A percentile compares a stretch with the other conserved stretches of the same genome.
Conservation (phyloP, 2,329 filamentous ascomycete genomes). For the Neospermospora avenae region DNA sequence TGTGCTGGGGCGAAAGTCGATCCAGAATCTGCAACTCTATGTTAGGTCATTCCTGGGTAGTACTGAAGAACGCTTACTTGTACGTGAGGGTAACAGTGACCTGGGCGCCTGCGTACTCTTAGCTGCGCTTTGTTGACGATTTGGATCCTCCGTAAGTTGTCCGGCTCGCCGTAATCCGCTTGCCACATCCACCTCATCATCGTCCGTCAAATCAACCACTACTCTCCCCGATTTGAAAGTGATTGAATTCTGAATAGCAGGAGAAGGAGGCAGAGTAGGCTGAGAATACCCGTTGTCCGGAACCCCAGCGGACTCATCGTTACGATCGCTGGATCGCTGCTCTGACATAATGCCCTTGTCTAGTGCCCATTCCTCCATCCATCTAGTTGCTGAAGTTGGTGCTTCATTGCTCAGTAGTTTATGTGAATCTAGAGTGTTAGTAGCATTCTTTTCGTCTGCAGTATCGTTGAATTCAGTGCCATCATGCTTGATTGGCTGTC, state of each 20-base stretch:
- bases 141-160: not conserved
- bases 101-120: not conserved
- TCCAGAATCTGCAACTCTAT: not conserved
- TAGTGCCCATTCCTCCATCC: not conserved
- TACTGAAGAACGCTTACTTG: not conserved
- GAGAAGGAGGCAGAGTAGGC: not conserved
- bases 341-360: not conserved
- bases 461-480: not conserved
- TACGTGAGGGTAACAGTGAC: not conserved
- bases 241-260: not conserved
- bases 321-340: not conserved
- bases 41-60: not conserved
- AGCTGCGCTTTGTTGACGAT: not conserved
- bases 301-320: not conserved
- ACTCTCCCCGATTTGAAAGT: not conserved
- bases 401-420: not conserved
- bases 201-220: conserved; percentile 7
- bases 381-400: not conserved
- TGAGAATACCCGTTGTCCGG: not conserved
- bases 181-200: not conserved
- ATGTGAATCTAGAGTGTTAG: not conserved
- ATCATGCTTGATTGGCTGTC: not conserved
- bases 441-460: not conserved
- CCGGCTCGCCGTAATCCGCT: not conserved
- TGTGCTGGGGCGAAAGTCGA: not conserved